Evolutionary conservation across 495 filamentous ascomycete genomes (phyloP).

Genomic region (Hypoxylon fuscum): DNA sequence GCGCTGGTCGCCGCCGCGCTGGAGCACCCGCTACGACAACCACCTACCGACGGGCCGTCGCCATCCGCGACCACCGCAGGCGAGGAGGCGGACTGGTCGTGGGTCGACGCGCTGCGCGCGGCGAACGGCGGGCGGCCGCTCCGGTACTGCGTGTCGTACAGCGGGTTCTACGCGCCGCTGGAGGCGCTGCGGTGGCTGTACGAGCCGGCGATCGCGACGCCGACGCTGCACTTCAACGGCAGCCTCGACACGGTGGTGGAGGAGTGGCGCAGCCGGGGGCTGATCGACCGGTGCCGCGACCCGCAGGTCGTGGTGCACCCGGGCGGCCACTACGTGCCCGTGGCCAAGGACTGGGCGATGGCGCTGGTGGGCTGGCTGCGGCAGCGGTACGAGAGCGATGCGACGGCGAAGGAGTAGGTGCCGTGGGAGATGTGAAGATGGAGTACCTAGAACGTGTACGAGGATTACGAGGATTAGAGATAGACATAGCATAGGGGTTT

Average conservation of each 20-base stretch:
- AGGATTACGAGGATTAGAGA: background rate
- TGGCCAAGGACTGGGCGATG: slow-evolving; percentile 79
- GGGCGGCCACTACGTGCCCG: slow-evolving; percentile 91
- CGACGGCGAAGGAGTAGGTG: slow-evolving; percentile 57
- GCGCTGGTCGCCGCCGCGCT: slow-evolving; percentile 70
- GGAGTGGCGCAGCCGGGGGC: slow-evolving; percentile 69
- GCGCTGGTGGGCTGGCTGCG: slow-evolving; percentile 78
- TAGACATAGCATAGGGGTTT: slow-evolving; percentile 3
- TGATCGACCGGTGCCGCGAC: slow-evolving; percentile 74
- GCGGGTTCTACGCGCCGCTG: slow-evolving; percentile 77
- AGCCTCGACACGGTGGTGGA: slow-evolving; percentile 89
- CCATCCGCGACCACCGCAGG: slow-evolving; percentile 59
- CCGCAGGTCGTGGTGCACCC: slow-evolving; percentile 80
- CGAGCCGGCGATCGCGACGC: slow-evolving; percentile 78
- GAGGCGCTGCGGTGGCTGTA: slow-evolving; percentile 74
- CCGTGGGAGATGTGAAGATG: slow-evolving; percentile 65
- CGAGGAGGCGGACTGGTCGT: slow-evolving; percentile 40
- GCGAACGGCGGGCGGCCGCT: slow-evolving; percentile 66
- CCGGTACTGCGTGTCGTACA: slow-evolving; percentile 82
- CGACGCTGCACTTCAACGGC: slow-evolving; percentile 83
- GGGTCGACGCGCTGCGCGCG: slow-evolving; percentile 49
- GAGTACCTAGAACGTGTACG: background rate
- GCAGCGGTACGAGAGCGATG: slow-evolving; percentile 60
- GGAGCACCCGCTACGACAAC: slow-evolving; percentile 53
- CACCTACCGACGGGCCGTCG: slow-evolving; percentile 43